Base-by-base conservation (phyloP, 2,329 filamentous ascomycete genomes). In the Alternaria triticina region DNA sequence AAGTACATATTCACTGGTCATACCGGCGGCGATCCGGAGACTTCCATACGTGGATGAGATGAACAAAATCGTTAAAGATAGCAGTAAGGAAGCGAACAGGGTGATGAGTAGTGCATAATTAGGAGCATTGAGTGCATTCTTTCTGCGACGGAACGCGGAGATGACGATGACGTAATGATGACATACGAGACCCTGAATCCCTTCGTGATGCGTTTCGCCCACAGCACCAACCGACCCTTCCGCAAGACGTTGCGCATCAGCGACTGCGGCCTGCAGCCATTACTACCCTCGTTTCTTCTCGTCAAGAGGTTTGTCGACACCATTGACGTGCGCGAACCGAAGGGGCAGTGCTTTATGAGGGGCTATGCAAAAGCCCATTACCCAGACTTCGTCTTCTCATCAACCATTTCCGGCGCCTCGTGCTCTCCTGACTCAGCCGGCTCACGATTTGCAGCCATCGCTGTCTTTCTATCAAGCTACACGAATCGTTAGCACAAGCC, bases 381-480 rank as follows among this genome's bases (percentile, higher is more conserved):
- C 27, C 47, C 47, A 33, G 17, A 28, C 28, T 50, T 57, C 3
- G 55, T 30, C 28, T 49, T 57, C 22, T 57, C 45, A 22, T 57
- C 55, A 23, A 57, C 30, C 28, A 57, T 23, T 33, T 27, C 23
- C 17, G 28, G 49, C 11, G 3, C 23, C 30, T 57, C 55, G 13
- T 6, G 40, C 45, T 43, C 45, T 13, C 17, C 40, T n/a, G 11
- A 12, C 30, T 15, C 43, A 5, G n/a, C 11, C 5, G 23, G n/a
- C n/a, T 51, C 45, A 15, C 23, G 44, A 11, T 23, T 30, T 11
- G 5, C 33, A 30, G 30, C 17, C 8, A 23, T 36, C 27, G 40
- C 23, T 3, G 59, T 62, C 20, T 30, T 62, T 4, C 59, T 23
- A 23, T 60, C 61, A 36, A 63, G 57, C 61, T 63, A 43, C 2